These are phyloP conservation scores for Coniochaeta prunicola DNA, from an alignment of 2,329 filamentous ascomycete genomes.

Conservation along the genomic window DNA sequence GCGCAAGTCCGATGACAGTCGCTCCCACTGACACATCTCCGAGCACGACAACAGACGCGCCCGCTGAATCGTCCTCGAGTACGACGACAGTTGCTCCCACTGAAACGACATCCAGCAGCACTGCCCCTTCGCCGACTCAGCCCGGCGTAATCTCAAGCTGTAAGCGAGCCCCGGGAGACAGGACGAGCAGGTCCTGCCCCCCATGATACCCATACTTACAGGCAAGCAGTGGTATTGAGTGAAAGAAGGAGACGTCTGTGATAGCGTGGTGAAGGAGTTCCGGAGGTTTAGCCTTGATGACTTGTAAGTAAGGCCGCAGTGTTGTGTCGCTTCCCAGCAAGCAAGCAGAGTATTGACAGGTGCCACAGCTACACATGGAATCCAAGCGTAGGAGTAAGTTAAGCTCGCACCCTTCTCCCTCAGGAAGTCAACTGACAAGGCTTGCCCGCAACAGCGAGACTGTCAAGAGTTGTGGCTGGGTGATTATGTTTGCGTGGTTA, in stretches of 20 bases:
- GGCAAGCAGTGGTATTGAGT: not conserved
- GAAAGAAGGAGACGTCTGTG: not conserved
- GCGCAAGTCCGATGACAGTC: not conserved
- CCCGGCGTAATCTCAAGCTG: not conserved
- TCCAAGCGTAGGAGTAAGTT: not conserved
- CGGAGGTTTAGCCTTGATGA: not conserved
- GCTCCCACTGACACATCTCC: not conserved
- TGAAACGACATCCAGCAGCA: not conserved
- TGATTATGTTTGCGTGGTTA: not conserved
- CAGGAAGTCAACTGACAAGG: not conserved
- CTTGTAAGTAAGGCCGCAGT: not conserved
- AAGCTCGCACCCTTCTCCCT: not conserved
- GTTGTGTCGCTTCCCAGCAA: not conserved
- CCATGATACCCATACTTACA: not conserved
- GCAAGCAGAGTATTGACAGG: not conserved
- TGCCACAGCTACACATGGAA: not conserved
- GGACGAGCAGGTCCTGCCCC: not conserved
- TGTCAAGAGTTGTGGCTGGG: not conserved
- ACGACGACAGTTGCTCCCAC: not conserved
- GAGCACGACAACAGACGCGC: not conserved
- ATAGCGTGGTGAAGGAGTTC: not conserved
- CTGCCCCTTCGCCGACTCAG: not conserved
- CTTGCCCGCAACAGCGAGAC: not conserved
- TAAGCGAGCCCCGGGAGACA: not conserved
- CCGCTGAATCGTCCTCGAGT: too few relatives aligned